Percentiles rank a stretch among this genome's conserved stretches.
Conservation (phyloP, 1,284 basidiomycete species). For the Caloboletus firmus region DNA sequence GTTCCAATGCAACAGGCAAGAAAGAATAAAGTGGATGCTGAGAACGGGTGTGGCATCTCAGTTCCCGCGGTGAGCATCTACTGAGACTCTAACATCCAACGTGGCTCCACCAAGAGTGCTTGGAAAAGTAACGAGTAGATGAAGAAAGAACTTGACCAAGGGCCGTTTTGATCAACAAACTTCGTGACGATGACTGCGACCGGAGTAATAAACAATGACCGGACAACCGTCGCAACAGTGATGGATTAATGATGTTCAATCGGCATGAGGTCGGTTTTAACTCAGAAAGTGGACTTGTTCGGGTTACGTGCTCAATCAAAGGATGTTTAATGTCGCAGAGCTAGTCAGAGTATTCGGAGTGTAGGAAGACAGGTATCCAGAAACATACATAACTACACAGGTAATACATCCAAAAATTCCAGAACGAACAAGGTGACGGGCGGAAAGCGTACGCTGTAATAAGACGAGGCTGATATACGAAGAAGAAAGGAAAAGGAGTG, state of each 20-base stretch:
- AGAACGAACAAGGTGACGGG: slow-evolving; percentile 29
- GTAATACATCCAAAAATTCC: slow-evolving; percentile 36
- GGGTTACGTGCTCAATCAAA: not conserved
- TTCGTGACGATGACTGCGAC: not conserved
- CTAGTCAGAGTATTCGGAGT: slow-evolving; percentile 10
- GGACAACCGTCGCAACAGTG: too few relatives aligned
- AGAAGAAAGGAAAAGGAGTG: slow-evolving; percentile 20
- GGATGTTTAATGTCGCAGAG: slow-evolving; percentile 10
- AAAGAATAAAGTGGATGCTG: slow-evolving; percentile 8
- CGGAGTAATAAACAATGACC: not conserved
- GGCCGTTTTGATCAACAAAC: not conserved
- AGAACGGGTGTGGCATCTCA: slow-evolving; percentile 22
- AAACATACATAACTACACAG: slow-evolving; percentile 40
- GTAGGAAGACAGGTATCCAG: slow-evolving; percentile 39
- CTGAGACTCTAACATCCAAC: slow-evolving; percentile 23
- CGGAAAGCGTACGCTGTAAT: slow-evolving; percentile 18
- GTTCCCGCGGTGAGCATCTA: slow-evolving; percentile 8
- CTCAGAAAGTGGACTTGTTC: not conserved
- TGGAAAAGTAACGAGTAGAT: not conserved
- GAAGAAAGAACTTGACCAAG: not conserved
- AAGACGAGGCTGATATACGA: slow-evolving; percentile 18
- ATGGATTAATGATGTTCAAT: too few relatives aligned
- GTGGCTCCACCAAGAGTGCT: not conserved
- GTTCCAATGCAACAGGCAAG: slow-evolving; percentile 11
- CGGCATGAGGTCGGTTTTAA: not conserved